Evolutionary conservation across 129 eudicot genomes (phyloP).

Genomic region (Rutidosis leptorrhynchoides): DNA sequence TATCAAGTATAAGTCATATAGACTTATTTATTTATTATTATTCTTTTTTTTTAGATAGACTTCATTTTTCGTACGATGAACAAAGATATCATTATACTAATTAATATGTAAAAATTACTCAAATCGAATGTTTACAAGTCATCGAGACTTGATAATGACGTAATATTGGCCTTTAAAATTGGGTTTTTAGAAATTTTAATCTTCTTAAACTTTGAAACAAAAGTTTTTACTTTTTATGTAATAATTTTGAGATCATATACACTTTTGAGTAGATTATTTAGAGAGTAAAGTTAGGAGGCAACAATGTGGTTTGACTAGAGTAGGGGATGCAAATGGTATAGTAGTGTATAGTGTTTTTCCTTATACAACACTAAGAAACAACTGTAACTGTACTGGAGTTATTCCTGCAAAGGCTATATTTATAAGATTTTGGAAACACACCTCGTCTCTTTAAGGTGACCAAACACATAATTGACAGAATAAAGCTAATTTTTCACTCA

Average conservation of each 20-base stretch:
- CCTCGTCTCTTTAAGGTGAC: conserved; percentile 27
- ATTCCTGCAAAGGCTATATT: conserved; percentile 28
- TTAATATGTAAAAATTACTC: background rate
- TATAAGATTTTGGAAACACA: conserved; percentile 26
- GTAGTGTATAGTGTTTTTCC: conserved; percentile 34
- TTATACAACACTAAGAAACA: conserved; percentile 25
- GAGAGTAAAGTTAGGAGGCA: conserved; percentile 9
- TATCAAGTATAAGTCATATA: too few species aligned
- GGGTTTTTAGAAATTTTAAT: too few species aligned
- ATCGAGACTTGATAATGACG: too few species aligned
- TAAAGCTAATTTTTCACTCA: conserved; percentile 1
- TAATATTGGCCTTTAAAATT: too few species aligned
- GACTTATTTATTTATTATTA: too few species aligned
- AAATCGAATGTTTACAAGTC: background rate
- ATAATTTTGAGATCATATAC: background rate
- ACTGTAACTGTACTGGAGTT: conserved; percentile 31
- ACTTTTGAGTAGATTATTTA: background rate
- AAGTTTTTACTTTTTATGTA: background rate
- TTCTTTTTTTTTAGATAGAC: too few species aligned
- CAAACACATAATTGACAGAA: conserved; percentile 28
- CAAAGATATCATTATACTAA: background rate
- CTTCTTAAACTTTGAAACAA: too few species aligned
- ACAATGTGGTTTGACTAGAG: conserved; percentile 24
- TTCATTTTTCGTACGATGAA: too few species aligned
- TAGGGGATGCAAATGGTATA: conserved; percentile 18